These are phyloP conservation scores for Candida anutae DNA, from an alignment of 1,139 yeast genomes.

Conservation along the genomic window DNA sequence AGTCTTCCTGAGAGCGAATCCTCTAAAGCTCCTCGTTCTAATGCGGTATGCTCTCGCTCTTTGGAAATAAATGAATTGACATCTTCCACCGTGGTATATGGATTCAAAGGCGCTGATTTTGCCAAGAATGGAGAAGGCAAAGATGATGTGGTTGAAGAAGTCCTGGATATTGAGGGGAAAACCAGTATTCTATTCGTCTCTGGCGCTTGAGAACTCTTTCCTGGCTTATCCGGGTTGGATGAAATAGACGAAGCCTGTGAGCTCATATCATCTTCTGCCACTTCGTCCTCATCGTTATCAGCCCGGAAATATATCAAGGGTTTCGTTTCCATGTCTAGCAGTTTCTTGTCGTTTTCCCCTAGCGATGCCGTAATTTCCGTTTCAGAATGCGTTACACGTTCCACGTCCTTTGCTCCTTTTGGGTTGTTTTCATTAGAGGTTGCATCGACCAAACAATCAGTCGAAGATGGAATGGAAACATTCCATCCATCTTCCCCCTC, in stretches of 20 bases:
- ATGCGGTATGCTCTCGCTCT: conserved; percentile 14
- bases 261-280: conserved; percentile 4
- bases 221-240: too few species aligned
- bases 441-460: conserved; percentile 24
- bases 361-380: too few species aligned
- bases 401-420: too few species aligned
- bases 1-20: background rate
- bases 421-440: too few species aligned
- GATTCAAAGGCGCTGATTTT: conserved; percentile 51
- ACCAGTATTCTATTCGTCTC: too few species aligned
- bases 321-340: background rate
- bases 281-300: background rate
- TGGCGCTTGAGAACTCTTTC: too few species aligned
- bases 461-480: conserved; percentile 37
- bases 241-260: conserved; percentile 2
- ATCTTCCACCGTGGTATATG: conserved; percentile 51
- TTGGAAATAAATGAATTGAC: conserved; percentile 35
- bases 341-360: too few species aligned
- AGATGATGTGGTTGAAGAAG: conserved; percentile 12
- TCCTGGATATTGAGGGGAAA: too few species aligned
- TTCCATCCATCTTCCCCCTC: conserved; percentile 41
- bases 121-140: conserved; percentile 25
- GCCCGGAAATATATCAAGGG: background rate
- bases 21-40: background rate
- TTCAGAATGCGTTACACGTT: too few species aligned